Conservation (phyloP, 192 early-diverging fungal genomes). For the Phycomyces nitens region DNA sequence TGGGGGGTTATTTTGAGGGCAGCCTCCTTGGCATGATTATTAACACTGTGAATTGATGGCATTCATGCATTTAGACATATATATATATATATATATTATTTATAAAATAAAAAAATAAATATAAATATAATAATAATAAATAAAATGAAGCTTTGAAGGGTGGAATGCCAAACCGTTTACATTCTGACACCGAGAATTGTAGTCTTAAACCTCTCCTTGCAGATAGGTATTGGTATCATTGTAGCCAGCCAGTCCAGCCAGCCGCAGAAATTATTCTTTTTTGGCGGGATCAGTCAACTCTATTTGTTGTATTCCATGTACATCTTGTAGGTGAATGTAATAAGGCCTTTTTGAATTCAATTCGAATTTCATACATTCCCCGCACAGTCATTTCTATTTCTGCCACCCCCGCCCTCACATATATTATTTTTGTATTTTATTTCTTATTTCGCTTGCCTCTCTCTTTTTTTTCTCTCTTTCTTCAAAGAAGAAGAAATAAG, state of each 20-base stretch:
- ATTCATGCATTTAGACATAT: neutral
- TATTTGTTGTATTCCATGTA: too few relatives aligned
- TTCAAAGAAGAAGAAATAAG: too few relatives aligned
- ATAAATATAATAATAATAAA: neutral
- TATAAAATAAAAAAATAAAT: neutral
- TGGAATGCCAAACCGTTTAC: too few relatives aligned
- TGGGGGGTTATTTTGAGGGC: neutral
- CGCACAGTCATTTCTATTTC: neutral
- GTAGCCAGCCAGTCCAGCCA: too few relatives aligned
- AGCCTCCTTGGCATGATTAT: neutral
- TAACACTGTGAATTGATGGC: too few relatives aligned
- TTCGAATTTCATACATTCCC: neutral
- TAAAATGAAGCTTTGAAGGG: too few relatives aligned
- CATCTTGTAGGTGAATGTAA: too few relatives aligned
- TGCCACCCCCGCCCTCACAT: neutral
- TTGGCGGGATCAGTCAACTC: neutral
- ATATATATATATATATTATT: neutral
- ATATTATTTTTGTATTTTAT: neutral
- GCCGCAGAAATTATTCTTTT: neutral
- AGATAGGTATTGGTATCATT: too few relatives aligned
- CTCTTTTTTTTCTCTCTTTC: conserved; percentile 5
- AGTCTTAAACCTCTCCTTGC: too few relatives aligned
- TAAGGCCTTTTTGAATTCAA: neutral
- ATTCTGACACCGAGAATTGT: too few relatives aligned
- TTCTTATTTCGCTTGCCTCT: neutral